Base-by-base conservation (phyloP, 2,329 filamentous ascomycete species). In the Talaromyces sp. region DNA sequence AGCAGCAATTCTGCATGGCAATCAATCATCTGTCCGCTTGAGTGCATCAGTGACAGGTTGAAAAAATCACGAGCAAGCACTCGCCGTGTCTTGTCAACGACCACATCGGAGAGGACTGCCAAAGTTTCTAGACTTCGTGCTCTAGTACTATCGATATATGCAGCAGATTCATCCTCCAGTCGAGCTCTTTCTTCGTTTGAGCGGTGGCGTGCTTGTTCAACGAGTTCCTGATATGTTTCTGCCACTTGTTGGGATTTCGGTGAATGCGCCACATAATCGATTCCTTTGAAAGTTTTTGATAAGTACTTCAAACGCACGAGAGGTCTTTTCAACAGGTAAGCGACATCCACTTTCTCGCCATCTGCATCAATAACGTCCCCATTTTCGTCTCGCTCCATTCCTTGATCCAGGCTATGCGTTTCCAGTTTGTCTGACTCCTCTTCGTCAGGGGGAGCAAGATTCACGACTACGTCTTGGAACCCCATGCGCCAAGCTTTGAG, bases 401-500 rank as follows among this genome's bases (percentile, higher is more conserved):
- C 80, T 68, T 86, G 83, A 64, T 87, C 84, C 73, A 81, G 72
- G 58, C 77, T 80, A 68, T 83, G 83, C 4, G 80, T 79, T 13
- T 83, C 80, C 38, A 81, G 77, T 61, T 75, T 73, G 7, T 72
- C 68, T 1, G 74, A 75, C 15, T 91, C 82, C 70, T 90, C 88
- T 25, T 90, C 89, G 63, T 89, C 81, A 4, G 88, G 86, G 7
- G 92, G 91, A 1, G 92, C 93, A 38, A 98, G 86, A 74, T 97
- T 98, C 71, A 99, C 92, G 59, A 98, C 88, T 22, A 99, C 88
- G 74, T 96, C 93, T 72, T 97, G 91, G 77, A 98, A 99, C 0
- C 95, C 95, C 58, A 98, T 84, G 34, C 93, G 86, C 95, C 95
- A 99, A 7, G 90, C 89, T 73, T 88, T 88, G 36, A 98, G 84